phyloP scores from a whole-genome alignment of 768 basidiomycete genomes.

The Nidularia sp. region DNA sequence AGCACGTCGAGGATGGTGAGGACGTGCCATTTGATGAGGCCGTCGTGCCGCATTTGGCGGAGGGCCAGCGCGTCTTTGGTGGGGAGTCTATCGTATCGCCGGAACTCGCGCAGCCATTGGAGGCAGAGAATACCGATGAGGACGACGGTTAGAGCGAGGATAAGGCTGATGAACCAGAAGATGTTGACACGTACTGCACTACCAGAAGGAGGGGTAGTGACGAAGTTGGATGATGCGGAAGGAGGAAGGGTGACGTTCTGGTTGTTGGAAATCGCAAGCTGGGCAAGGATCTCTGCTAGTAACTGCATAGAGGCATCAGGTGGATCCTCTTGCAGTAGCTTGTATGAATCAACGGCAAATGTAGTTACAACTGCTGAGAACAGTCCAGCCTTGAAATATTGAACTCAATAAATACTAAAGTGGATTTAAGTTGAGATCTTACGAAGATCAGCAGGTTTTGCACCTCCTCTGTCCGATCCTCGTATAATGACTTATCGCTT shows the following conservation, averaged over 20 bases:
- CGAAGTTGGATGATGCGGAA: not conserved
- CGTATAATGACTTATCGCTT: constrained; percentile 4
- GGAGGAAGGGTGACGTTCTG: not conserved
- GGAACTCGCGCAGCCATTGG: not conserved
- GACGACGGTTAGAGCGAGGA: constrained; percentile 1
- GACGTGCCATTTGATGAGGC: constrained; percentile 7
- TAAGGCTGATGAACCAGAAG: constrained; percentile 8
- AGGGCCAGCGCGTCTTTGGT: not conserved
- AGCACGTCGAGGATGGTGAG: constrained; percentile 6
- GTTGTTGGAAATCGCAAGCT: not conserved
- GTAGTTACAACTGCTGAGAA: constrained; percentile 19
- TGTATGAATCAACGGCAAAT: constrained; percentile 13
- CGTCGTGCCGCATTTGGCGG: constrained; percentile 6
- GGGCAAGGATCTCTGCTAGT: not conserved
- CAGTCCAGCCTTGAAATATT: constrained; percentile 10
- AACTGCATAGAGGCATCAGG: not conserved
- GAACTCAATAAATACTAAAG: not conserved
- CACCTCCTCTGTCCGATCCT: constrained; percentile 1
- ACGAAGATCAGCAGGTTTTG: constrained; percentile 4
- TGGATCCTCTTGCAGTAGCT: constrained; percentile 5
- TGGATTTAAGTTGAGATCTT: not conserved
- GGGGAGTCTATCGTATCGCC: not conserved
- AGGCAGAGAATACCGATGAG: constrained; percentile 4
- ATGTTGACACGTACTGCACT: constrained; percentile 4
- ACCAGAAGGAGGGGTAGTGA: not conserved